These are phyloP conservation scores for Yarrowia alimentaria DNA, from an alignment of 805 yeast genomes.

Conservation along the genomic window DNA sequence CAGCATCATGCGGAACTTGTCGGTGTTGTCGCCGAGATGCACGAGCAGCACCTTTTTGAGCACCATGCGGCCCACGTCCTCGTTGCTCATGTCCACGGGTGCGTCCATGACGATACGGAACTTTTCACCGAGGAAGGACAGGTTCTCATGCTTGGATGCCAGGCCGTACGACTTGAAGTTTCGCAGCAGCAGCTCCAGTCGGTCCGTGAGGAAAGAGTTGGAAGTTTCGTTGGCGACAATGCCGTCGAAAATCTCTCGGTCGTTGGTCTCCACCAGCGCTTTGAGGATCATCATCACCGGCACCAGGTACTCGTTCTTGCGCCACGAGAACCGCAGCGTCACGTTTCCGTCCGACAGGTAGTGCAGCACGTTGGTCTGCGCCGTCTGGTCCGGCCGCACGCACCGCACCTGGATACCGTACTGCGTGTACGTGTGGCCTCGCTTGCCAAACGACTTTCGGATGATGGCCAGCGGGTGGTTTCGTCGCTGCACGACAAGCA, in stretches of 20 bases:
- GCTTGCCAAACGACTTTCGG: slow-evolving; percentile 88
- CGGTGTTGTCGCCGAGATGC: slow-evolving; percentile 65
- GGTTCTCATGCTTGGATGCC: slow-evolving; percentile 79
- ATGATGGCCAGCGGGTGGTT: slow-evolving; percentile 98
- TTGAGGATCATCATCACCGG: slow-evolving; percentile 91
- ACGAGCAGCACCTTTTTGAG: slow-evolving; percentile 82
- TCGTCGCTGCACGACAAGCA: slow-evolving; percentile 96
- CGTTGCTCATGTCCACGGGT: slow-evolving; percentile 81
- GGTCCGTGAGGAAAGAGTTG: slow-evolving; percentile 95
- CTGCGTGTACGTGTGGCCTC: slow-evolving; percentile 87
- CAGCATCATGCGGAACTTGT: slow-evolving; percentile 81
- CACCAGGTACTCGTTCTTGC: slow-evolving; percentile 89
- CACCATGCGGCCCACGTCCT: slow-evolving; percentile 86
- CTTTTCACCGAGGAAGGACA: slow-evolving; percentile 92
- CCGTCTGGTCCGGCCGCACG: slow-evolving; percentile 95
- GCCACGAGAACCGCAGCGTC: slow-evolving; percentile 95
- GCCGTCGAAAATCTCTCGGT: slow-evolving; percentile 94
- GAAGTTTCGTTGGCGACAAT: slow-evolving; percentile 83
- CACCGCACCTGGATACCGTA: slow-evolving; percentile 93
- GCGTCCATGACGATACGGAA: slow-evolving; percentile 92
- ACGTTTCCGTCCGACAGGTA: slow-evolving; percentile 94
- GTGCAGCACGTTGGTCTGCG: slow-evolving; percentile 96
- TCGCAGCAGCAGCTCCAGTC: slow-evolving; percentile 88
- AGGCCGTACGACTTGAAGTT: slow-evolving; percentile 79
- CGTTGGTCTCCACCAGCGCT: slow-evolving; percentile 86